A percentile compares a stretch with the other conserved stretches of the same genome.
Evolutionary conservation across 108 stramenopile species (phyloP).

Genomic region (Cylindrotheca closterium): DNA sequence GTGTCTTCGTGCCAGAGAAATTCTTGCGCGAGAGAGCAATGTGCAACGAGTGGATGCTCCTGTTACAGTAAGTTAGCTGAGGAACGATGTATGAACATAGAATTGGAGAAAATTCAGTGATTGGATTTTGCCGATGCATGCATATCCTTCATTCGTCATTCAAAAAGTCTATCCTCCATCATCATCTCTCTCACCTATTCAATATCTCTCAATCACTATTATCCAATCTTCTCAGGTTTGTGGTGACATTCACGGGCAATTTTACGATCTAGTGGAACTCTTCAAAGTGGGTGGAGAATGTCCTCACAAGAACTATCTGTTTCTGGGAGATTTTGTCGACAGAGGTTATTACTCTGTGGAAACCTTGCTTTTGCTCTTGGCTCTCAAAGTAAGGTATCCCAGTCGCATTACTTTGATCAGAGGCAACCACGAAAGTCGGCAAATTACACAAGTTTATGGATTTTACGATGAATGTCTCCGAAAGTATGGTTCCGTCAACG

Average conservation of each 20-base stretch:
- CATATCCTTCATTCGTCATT: no score
- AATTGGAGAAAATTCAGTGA: no score
- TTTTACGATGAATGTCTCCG: no score
- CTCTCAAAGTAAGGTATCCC: constrained; percentile 78
- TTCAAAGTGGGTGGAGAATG: constrained; percentile 66
- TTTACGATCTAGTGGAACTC: constrained; percentile 81
- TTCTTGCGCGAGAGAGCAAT: constrained; percentile 97
- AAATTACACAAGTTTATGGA: constrained; percentile 87
- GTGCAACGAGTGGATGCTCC: constrained; percentile 98
- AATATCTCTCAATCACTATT: background rate
- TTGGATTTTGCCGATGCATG: no score
- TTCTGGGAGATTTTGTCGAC: constrained; percentile 89
- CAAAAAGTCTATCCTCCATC: no score
- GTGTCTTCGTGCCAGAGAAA: constrained; percentile 95
- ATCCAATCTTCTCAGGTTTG: no score
- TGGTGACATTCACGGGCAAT: constrained; percentile 89
- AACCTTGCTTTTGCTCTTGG: constrained; percentile 79
- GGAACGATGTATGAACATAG: background rate
- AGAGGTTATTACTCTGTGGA: constrained; percentile 87
- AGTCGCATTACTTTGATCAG: constrained; percentile 71
- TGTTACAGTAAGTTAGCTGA: constrained; percentile 79
- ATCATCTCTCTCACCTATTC: background rate
- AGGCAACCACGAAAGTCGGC: constrained; percentile 84
- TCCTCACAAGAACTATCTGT: constrained; percentile 75
- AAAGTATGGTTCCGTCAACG: constrained; percentile 96